Conservation (phyloP, 805 yeast genomes). For the Maudiozyma saulgeensis region DNA sequence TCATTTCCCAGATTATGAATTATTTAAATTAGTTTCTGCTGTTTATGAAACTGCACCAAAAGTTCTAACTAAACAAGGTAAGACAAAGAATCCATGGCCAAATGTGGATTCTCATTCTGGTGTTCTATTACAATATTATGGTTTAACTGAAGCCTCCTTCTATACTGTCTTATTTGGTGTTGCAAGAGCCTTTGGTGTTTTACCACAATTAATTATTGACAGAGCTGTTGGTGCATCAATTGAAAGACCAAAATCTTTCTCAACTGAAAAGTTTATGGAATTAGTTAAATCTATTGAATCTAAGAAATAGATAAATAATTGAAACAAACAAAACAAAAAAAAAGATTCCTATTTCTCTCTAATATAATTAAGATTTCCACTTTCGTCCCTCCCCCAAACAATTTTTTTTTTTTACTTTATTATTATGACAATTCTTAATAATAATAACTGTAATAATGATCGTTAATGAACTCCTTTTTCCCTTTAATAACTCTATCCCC, state of each 20-base stretch:
- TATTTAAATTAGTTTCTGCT: conserved; percentile 68
- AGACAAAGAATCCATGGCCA: conserved; percentile 92
- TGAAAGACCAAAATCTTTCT: conserved; percentile 89
- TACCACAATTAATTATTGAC: conserved; percentile 78
- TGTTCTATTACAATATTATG: conserved; percentile 76
- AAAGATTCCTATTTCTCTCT: too few relatives aligned
- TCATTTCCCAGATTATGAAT: conserved; percentile 69
- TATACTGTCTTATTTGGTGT: conserved; percentile 84
- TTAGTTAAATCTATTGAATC: conserved; percentile 43
- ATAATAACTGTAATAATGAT: too few relatives aligned
- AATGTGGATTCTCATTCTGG: conserved; percentile 86
- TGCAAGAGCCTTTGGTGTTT: conserved; percentile 76
- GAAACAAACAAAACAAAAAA: too few relatives aligned
- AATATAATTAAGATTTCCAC: too few relatives aligned
- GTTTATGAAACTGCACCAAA: conserved; percentile 77
- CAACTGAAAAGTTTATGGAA: conserved; percentile 85
- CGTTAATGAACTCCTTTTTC: too few relatives aligned
- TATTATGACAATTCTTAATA: too few relatives aligned
- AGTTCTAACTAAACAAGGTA: conserved; percentile 74
- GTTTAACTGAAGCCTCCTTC: conserved; percentile 71
- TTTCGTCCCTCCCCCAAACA: too few relatives aligned
- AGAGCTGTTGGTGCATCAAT: conserved; percentile 75
- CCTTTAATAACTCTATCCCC: too few relatives aligned
- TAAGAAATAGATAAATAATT: neutral
- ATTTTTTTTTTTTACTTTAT: too few relatives aligned